These are phyloP conservation scores for Erythrobasidium hasegawianum DNA, from an alignment of 1,284 basidiomycete species.

Conservation along the genomic window DNA sequence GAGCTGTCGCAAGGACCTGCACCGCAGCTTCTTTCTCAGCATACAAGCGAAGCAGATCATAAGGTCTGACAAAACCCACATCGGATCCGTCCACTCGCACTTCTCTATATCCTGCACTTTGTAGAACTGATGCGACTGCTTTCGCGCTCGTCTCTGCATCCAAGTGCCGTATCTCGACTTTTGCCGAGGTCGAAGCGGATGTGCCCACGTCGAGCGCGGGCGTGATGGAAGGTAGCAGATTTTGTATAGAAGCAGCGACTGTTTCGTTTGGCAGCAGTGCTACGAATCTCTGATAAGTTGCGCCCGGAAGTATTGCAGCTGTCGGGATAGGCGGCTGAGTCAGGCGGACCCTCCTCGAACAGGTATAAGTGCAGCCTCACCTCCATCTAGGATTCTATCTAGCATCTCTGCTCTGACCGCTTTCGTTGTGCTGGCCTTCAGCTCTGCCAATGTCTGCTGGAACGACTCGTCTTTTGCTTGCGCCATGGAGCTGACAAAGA, in stretches of 20 bases:
- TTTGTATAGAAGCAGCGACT: slow-evolving; percentile 56
- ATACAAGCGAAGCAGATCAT: not conserved
- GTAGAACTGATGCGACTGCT: slow-evolving; percentile 14
- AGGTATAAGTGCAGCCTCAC: slow-evolving; percentile 53
- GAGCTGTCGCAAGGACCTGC: slow-evolving; percentile 58
- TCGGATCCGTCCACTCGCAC: slow-evolving; percentile 24
- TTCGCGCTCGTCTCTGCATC: slow-evolving; percentile 12
- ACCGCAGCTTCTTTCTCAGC: not conserved
- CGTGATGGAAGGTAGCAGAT: slow-evolving; percentile 60
- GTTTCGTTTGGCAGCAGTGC: slow-evolving; percentile 60
- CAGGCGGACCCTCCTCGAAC: slow-evolving; percentile 55
- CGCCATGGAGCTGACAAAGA: slow-evolving; percentile 34
- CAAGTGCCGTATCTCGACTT: slow-evolving; percentile 20
- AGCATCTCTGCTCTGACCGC: slow-evolving; percentile 55
- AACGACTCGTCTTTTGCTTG: slow-evolving; percentile 26
- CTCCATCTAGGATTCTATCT: slow-evolving; percentile 69
- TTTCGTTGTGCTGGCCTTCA: slow-evolving; percentile 16
- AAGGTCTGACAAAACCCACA: slow-evolving; percentile 3
- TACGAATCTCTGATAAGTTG: slow-evolving; percentile 63
- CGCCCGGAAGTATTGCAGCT: slow-evolving; percentile 58
- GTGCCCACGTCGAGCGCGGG: slow-evolving; percentile 52
- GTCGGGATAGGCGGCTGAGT: slow-evolving; percentile 37
- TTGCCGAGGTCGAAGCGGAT: slow-evolving; percentile 3
- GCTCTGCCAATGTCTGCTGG: slow-evolving; percentile 17
- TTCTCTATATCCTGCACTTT: slow-evolving; percentile 29